Evolutionary conservation across 2,329 filamentous ascomycete species (phyloP).

Genomic region (Pseudogymnoascus sp.): DNA sequence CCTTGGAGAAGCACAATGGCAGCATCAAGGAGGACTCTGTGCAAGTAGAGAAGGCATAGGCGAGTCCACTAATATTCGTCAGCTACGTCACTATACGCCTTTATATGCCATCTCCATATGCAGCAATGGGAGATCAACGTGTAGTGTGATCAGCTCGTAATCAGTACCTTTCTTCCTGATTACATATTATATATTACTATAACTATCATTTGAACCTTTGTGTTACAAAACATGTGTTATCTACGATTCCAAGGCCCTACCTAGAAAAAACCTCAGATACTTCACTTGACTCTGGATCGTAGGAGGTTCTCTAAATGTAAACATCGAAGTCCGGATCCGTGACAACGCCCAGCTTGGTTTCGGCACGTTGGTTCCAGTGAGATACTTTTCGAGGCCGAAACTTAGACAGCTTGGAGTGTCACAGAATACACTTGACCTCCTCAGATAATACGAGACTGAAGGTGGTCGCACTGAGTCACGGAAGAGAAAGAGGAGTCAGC

Average conservation of each 20-base stretch:
- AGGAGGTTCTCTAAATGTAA: not conserved
- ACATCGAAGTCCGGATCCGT: not conserved
- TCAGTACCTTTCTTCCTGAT: not conserved
- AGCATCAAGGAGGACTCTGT: not conserved
- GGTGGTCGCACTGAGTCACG: too few relatives aligned
- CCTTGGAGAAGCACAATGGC: not conserved
- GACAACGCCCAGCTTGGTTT: too few relatives aligned
- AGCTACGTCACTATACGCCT: not conserved
- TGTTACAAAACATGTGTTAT: not conserved
- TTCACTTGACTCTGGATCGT: not conserved
- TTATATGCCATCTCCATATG: not conserved
- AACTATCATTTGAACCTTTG: not conserved
- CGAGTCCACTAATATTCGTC: not conserved
- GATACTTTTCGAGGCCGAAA: too few relatives aligned
- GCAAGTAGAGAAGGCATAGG: not conserved
- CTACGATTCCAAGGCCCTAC: not conserved
- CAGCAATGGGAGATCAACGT: not conserved
- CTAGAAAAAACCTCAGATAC: not conserved
- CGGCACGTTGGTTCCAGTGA: too few relatives aligned
- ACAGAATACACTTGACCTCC: too few relatives aligned
- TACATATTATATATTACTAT: not conserved
- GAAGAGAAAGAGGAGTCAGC: too few relatives aligned
- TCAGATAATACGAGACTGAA: too few relatives aligned
- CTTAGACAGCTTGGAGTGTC: too few relatives aligned
- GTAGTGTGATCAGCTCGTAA: not conserved